Conservation (phyloP, 176 grass and related monocot genomes). For the Zoysia pacifica region DNA sequence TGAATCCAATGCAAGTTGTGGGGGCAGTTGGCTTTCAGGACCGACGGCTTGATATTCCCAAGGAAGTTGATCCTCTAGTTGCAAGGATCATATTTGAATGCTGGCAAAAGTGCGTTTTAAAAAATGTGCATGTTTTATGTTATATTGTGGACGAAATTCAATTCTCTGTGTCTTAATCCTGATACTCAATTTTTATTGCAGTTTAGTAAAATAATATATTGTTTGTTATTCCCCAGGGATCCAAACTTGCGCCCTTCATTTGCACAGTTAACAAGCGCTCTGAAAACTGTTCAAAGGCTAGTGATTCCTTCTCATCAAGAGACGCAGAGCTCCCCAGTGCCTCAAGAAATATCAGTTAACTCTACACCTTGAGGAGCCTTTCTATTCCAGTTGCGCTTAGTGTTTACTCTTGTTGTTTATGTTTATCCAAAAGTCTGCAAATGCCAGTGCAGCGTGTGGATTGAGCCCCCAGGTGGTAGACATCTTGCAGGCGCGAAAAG, state of each 20-base stretch:
- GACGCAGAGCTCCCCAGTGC: constrained; percentile 59
- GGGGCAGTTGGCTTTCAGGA: constrained; percentile 99
- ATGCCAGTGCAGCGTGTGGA: constrained; percentile 54
- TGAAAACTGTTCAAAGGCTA: constrained; percentile 84
- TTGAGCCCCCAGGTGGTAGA: constrained; percentile 52
- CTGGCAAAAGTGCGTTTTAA: constrained; percentile 85
- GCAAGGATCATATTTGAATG: constrained; percentile 84
- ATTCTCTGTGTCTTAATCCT: neutral
- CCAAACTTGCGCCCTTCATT: constrained; percentile 87
- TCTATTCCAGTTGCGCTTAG: constrained; percentile 32
- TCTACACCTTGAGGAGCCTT: constrained; percentile 56
- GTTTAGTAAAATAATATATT: constrained; percentile 25
- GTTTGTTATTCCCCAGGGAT: constrained; percentile 52
- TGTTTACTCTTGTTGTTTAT: constrained; percentile 32
- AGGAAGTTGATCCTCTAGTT: constrained; percentile 90
- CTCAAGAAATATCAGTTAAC: constrained; percentile 92
- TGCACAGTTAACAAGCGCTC: constrained; percentile 66
- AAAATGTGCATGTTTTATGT: neutral
- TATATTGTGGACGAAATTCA: neutral
- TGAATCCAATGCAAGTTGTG: constrained; percentile 99
- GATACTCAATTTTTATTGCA: neutral
- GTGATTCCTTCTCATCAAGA: constrained; percentile 66
- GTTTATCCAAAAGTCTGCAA: constrained; percentile 35
- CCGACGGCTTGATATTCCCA: constrained; percentile 81
- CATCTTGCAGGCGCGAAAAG: constrained; percentile 34